Percentiles rank a stretch among this genome's conserved stretches.
Evolutionary conservation across 768 basidiomycete genomes (phyloP).

Genomic region (Pulveroboletus sp.): DNA sequence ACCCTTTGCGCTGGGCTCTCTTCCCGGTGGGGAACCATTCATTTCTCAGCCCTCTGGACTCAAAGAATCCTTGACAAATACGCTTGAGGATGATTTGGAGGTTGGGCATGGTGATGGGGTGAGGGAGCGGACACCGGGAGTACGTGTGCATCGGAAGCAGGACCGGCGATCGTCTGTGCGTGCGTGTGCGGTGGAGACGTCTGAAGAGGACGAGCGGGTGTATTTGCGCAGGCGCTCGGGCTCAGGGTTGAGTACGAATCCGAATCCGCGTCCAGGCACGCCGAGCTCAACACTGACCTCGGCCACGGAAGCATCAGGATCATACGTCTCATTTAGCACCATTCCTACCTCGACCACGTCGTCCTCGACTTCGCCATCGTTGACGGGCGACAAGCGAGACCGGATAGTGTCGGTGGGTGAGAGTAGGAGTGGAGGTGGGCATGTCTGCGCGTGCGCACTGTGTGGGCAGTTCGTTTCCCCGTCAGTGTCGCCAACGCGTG

Average conservation of each 20-base stretch:
- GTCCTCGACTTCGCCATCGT: conserved; percentile 12
- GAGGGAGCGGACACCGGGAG: not conserved
- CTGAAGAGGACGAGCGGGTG: conserved; percentile 8
- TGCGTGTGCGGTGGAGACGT: not conserved
- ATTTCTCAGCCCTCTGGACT: conserved; percentile 17
- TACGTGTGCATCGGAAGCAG: conserved; percentile 2
- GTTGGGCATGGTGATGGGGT: not conserved
- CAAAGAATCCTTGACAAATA: conserved; percentile 17
- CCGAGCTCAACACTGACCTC: conserved; percentile 19
- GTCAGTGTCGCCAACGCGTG: not conserved
- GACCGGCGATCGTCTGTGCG: conserved; percentile 8
- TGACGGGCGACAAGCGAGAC: not conserved
- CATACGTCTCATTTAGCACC: conserved; percentile 22
- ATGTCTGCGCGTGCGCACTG: conserved; percentile 6
- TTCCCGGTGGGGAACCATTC: conserved; percentile 3
- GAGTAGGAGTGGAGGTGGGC: not conserved
- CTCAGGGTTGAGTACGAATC: not conserved
- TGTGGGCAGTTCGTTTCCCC: conserved; percentile 16
- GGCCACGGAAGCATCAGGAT: conserved; percentile 18
- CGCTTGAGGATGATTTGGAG: conserved; percentile 15
- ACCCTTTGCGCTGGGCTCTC: conserved; percentile 3
- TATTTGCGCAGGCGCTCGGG: not conserved
- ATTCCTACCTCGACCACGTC: conserved; percentile 16
- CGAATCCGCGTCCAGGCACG: conserved; percentile 16
- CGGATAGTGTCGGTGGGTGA: not conserved